A percentile compares a stretch with the other conserved stretches of the same genome.
phyloP scores from a whole-genome alignment of 257 asterid genomes.

The Paulownia fortunei region DNA sequence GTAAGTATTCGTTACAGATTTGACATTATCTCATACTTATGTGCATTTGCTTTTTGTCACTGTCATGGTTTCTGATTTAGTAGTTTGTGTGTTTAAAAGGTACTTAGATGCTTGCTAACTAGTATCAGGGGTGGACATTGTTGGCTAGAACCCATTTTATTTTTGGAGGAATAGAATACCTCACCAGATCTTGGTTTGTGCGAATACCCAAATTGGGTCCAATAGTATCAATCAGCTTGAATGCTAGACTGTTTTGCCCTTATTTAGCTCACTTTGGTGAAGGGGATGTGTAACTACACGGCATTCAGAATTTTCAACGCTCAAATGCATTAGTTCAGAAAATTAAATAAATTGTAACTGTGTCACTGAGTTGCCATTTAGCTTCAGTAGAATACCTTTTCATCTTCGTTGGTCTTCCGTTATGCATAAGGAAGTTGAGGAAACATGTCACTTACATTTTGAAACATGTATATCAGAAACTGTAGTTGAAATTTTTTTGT shows the following conservation, averaged over 20 bases:
- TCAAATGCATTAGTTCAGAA: background rate
- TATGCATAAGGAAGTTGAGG: background rate
- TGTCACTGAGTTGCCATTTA: conserved; percentile 4
- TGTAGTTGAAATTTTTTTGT: too few species aligned
- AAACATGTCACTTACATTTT: background rate
- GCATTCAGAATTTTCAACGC: background rate
- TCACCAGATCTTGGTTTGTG: conserved; percentile 13
- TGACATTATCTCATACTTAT: background rate
- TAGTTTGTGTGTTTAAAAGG: conserved; percentile 1
- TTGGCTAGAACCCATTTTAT: conserved; percentile 1
- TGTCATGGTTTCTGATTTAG: conserved; percentile 12
- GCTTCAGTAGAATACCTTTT: conserved; percentile 1
- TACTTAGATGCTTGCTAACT: conserved; percentile 23
- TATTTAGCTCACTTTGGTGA: background rate
- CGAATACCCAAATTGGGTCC: background rate
- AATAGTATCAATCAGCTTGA: background rate
- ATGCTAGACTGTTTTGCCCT: conserved; percentile 6
- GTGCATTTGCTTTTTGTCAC: conserved; percentile 13
- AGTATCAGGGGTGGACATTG: background rate
- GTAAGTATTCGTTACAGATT: conserved; percentile 51
- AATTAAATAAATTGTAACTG: background rate
- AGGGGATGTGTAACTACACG: background rate
- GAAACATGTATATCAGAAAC: too few species aligned
- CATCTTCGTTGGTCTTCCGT: background rate
- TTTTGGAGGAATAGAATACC: conserved; percentile 8